These are phyloP conservation scores for Chrysoporthe cubensis DNA, from an alignment of 2,329 filamentous ascomycete species.

Conservation along the genomic window DNA sequence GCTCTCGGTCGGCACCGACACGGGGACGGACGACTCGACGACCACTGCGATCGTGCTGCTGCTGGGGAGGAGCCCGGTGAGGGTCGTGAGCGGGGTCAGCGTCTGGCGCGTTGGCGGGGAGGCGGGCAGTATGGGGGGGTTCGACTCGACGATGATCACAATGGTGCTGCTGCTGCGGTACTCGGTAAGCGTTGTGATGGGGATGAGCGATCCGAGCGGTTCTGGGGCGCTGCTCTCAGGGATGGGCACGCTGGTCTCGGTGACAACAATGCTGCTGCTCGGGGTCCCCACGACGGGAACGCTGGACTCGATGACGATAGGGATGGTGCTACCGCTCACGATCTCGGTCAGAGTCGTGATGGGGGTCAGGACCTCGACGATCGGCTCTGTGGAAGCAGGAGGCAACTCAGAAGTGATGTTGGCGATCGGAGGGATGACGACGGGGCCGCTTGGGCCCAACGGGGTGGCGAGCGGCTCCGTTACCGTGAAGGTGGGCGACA, in stretches of 20 bases:
- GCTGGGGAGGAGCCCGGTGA: background rate
- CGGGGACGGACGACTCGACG: background rate
- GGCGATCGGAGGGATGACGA: background rate
- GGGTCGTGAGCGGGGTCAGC: background rate
- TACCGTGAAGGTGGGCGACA: background rate
- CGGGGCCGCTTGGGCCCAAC: background rate
- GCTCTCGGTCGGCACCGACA: background rate
- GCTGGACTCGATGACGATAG: background rate
- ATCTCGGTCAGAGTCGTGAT: background rate
- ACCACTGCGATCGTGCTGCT: background rate
- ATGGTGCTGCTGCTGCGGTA: slow-evolving; percentile 3
- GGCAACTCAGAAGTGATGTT: background rate
- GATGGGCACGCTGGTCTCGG: background rate
- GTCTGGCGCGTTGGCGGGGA: background rate
- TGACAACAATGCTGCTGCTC: background rate
- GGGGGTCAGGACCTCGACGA: background rate
- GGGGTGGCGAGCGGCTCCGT: background rate
- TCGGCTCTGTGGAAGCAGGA: no score
- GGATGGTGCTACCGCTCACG: background rate
- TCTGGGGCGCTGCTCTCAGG: background rate
- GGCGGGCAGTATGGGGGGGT: background rate
- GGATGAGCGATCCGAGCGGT: background rate
- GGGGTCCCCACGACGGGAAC: background rate
- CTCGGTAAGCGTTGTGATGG: slow-evolving; percentile 4
- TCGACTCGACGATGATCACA: background rate